Base-by-base conservation (phyloP, 163 green algal species). In the Chlorella variabilis region DNA sequence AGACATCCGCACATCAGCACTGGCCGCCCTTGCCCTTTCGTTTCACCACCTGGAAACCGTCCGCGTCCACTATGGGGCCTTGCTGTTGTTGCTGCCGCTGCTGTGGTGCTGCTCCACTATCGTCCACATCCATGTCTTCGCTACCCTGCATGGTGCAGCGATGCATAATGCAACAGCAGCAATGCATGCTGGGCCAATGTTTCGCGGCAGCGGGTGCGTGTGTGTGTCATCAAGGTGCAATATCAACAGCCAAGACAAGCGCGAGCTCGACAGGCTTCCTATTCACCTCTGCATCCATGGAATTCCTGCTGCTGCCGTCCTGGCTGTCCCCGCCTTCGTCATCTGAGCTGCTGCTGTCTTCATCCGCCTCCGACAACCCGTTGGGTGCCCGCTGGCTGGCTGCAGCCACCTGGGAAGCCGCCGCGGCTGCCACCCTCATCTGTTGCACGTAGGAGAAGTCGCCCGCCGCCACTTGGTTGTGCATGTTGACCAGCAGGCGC, bases 391-490 rank as follows among this genome's bases (percentile, higher is more conserved):
- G 69, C 58, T 85, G 66, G 81, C 70, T 76, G 31, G 71, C 61
- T 8, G 77, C 77, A 18, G 77, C 67, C 23, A 38, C 82, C 33
- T 49, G 39, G 29, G 31, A 23, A 11, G 62, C 34, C 38, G 48
- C 20, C 29, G 39, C 75, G 39, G 56, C 27, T 33, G 21, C n/a
- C 13, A 62, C 36, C 38, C 75, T 70, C 33, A 86, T 68, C 33
- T 79, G 41, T 39, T 87, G 21, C 11, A 89, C 70, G 29, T 87
- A 89, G 23, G 59, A 71, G 11, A 68, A 85, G 81, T 89, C 71
- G 15, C 85, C 85, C 20, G 36, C 54, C 2, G 85, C 85, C 59
- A 89, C 85, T n/a, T 87, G 85, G 71, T 85, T 87, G 77, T 89
- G 78, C 81, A 89, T 85, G 66, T 89, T 89, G 34, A 87, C 77